Base-by-base conservation (phyloP, 352 stramenopile genomes). In the Pythium insidiosum region DNA sequence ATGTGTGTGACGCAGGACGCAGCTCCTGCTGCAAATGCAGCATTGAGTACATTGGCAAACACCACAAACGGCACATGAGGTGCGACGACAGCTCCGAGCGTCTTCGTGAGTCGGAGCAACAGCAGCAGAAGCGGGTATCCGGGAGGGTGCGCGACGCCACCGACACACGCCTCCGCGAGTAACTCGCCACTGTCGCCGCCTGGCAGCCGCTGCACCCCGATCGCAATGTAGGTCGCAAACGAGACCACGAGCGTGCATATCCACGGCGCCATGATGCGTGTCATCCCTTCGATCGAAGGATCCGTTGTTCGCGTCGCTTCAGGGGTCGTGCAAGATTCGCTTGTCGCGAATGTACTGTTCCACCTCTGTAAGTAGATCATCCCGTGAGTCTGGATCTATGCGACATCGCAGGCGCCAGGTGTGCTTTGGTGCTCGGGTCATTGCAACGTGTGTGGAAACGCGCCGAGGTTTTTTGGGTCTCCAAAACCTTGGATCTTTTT, bases 41-140 rank as follows among this genome's bases (percentile, higher is more conserved):
- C 58, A 39, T 76, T 81, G 22, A 76, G 9, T 11, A 37, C 16
- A 47, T 78, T 76, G 11, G 69, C 63, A 13, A 63, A 24, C 7
- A 46, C 7, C 6, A 63, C 69, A 30, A 78, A 75, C 18, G 50
- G 35, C 28, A 54, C 26, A 25, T 35, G 23, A 4, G 19, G 35
- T 10, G 50, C 23, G 15, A 62, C 39, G 16, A 36, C 37, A 18
- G 20, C 30, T 36, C 38, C 30, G 2, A 39, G 18, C 34, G 40
- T 59, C 11, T 30, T 50, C 10, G 53, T 37, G 1, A 59, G 9
- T 7, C 53, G 54, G 39, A 81, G 43, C 24, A 97, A 28, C 24
- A 92, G 34, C 1, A 87, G 88, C 43, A 96, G 84, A 9, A 97
- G 48, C 10, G 93, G 90, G 55, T 98, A 98, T 1, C 92, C 90